These are phyloP conservation scores for Vaccinium corymbosum DNA, from an alignment of 148 eudicot genomes.

Conservation along the genomic window DNA sequence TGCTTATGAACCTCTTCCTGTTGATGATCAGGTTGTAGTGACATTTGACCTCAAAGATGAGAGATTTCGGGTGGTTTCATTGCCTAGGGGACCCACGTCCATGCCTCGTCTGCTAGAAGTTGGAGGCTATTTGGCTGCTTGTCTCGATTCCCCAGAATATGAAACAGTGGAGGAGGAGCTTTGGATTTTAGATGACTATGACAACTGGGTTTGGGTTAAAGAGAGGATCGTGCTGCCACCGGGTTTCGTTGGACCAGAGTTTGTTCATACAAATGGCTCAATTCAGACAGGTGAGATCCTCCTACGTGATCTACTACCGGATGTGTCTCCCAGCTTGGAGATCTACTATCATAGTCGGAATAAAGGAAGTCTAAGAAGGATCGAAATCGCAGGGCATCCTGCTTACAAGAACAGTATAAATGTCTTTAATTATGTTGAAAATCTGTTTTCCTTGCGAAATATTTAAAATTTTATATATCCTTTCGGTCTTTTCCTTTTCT, in stretches of 20 bases:
- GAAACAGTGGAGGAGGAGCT: neutral
- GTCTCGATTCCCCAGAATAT: neutral
- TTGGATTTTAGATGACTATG: neutral
- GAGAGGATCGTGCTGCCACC: neutral
- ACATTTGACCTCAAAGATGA: neutral
- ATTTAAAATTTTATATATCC: neutral
- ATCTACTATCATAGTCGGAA: neutral
- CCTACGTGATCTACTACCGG: neutral
- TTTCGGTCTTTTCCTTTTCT: neutral
- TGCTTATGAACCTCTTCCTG: neutral
- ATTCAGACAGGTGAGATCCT: neutral
- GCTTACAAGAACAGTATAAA: too few relatives aligned
- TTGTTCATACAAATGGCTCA: neutral
- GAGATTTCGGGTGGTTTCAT: neutral
- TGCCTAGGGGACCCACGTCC: neutral
- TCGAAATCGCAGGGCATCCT: neutral
- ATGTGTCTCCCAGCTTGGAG: neutral
- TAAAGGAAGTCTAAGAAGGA: neutral
- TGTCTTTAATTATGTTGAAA: neutral
- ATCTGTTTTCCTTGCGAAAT: neutral
- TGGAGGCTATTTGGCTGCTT: neutral
- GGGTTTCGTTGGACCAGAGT: neutral
- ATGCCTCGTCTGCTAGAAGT: neutral
- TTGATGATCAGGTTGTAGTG: neutral
- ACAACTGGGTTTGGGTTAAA: neutral